Evolutionary conservation across 257 asterid species (phyloP).

Genomic region (Marsdenia floribunda): DNA sequence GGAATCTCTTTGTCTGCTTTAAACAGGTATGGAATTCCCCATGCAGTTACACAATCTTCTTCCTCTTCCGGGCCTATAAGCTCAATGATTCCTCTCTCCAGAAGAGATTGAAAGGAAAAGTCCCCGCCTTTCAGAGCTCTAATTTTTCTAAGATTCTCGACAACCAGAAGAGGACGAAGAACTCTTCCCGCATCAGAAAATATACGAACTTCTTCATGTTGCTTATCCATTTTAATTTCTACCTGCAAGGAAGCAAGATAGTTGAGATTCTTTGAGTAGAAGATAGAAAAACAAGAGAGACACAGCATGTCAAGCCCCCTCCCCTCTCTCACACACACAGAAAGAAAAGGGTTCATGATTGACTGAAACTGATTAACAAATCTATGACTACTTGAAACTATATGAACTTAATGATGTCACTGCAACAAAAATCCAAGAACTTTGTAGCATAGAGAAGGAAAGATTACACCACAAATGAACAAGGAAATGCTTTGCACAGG

Average conservation of each 20-base stretch:
- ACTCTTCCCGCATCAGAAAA: slow-evolving; percentile 93
- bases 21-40: slow-evolving; percentile 67
- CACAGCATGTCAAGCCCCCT: not conserved
- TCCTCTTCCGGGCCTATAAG: slow-evolving; percentile 93
- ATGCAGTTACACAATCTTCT: slow-evolving; percentile 81
- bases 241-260: slow-evolving; percentile 42
- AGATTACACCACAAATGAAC: not conserved
- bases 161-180: slow-evolving; percentile 88
- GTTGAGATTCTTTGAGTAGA: slow-evolving; percentile 9
- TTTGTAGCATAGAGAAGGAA: not conserved
- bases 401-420: not conserved
- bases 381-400: not conserved
- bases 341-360: not conserved
- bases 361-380: not conserved
- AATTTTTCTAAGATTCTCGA: slow-evolving; percentile 52
- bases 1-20: slow-evolving; percentile 47
- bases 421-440: not conserved
- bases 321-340: not conserved
- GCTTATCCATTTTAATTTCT: slow-evolving; percentile 74
- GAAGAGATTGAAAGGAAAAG: slow-evolving; percentile 51
- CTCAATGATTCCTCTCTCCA: slow-evolving; percentile 68
- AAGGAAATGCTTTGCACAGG: not conserved
- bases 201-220: slow-evolving; percentile 66
- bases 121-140: slow-evolving; percentile 51
- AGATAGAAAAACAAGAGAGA: not conserved